Evolutionary conservation across 2,329 filamentous ascomycete genomes (phyloP).

Genomic region (Annulohypoxylon truncatum): DNA sequence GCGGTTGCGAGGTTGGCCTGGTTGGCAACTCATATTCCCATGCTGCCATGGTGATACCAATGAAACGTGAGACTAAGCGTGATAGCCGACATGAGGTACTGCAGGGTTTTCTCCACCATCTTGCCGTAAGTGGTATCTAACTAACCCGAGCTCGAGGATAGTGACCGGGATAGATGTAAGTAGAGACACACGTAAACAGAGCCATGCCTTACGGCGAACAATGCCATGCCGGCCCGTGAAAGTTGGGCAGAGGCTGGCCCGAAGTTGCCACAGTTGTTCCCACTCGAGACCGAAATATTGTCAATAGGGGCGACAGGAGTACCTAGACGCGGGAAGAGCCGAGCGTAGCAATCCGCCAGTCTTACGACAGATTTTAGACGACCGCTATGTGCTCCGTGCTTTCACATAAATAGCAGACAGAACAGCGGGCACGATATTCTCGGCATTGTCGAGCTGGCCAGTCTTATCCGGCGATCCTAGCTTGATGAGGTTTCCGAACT

Average conservation of each 20-base stretch:
- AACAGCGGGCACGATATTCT: slow-evolving; percentile 25
- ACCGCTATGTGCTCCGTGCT: slow-evolving; percentile 15
- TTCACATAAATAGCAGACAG: slow-evolving; percentile 1
- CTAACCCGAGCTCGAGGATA: not conserved
- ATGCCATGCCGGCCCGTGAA: slow-evolving; percentile 22
- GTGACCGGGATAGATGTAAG: slow-evolving; percentile 11
- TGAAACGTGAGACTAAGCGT: slow-evolving; percentile 28
- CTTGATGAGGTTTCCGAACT: slow-evolving; percentile 27
- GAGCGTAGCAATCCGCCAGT: slow-evolving; percentile 37
- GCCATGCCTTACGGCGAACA: slow-evolving; percentile 9
- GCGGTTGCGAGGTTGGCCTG: slow-evolving; percentile 27
- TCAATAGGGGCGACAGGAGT: slow-evolving; percentile 14
- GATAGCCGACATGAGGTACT: slow-evolving; percentile 18
- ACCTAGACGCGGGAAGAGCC: slow-evolving; percentile 30
- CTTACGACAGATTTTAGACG: slow-evolving; percentile 39
- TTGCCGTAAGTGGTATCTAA: slow-evolving; percentile 29
- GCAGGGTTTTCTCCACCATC: slow-evolving; percentile 22
- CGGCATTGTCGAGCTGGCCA: slow-evolving; percentile 21
- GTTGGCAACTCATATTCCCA: slow-evolving; percentile 25
- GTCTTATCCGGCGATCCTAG: slow-evolving; percentile 34
- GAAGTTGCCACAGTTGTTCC: slow-evolving; percentile 31
- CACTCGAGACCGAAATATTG: slow-evolving; percentile 22
- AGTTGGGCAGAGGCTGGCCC: slow-evolving; percentile 11
- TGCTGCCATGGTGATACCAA: slow-evolving; percentile 18
- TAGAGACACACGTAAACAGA: not conserved